phyloP scores from a whole-genome alignment of 1,284 basidiomycete genomes.

The Rugosomyces carneus region DNA sequence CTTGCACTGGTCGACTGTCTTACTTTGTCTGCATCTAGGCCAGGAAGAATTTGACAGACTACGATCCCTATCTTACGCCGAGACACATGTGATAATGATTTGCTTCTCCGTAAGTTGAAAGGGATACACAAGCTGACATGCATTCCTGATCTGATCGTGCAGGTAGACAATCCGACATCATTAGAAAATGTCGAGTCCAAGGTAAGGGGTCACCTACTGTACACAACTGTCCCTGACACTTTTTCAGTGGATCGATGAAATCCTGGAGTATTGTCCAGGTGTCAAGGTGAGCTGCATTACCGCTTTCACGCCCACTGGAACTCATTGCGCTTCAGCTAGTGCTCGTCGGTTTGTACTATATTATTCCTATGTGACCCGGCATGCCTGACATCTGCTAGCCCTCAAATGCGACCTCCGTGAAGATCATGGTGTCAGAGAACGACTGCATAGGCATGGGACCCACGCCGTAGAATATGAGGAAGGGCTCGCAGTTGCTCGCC shows the following conservation, averaged over 20 bases:
- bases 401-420: conserved; percentile 93
- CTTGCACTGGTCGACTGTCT: conserved; percentile 3
- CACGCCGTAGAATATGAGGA: conserved; percentile 86
- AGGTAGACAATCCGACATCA: conserved; percentile 89
- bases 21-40: conserved; percentile 39
- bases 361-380: conserved; percentile 1
- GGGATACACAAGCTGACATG: not conserved
- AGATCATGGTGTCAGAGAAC: conserved; percentile 61
- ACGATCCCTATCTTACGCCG: conserved; percentile 87
- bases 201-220: conserved; percentile 35
- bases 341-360: conserved; percentile 70
- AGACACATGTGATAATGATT: conserved; percentile 92
- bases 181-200: conserved; percentile 92
- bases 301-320: not conserved
- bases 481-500: conserved; percentile 79
- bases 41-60: conserved; percentile 96
- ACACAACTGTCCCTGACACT: conserved; percentile 3
- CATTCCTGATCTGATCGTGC: not conserved
- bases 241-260: conserved; percentile 81
- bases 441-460: conserved; percentile 59
- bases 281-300: conserved; percentile 60
- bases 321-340: conserved; percentile 50
- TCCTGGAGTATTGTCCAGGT: conserved; percentile 85
- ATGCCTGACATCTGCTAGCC: conserved; percentile 41
- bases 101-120: conserved; percentile 76